These are phyloP conservation scores for Cryptosporidium sp. DNA, from an alignment of 169 alveolate genomes.

Conservation along the genomic window DNA sequence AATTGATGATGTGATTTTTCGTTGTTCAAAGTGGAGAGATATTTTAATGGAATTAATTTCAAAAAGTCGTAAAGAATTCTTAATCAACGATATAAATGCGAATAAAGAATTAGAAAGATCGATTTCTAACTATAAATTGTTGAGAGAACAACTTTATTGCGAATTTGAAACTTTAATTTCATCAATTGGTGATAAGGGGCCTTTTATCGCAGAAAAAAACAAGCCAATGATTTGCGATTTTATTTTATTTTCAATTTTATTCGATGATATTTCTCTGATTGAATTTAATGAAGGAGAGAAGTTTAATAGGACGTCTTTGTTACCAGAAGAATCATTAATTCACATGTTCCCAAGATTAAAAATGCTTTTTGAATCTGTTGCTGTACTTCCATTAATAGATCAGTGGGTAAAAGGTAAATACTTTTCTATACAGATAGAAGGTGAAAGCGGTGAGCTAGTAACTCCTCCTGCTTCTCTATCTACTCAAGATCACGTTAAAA, in stretches of 20 bases:
- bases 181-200: conserved; percentile 65
- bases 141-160: conserved; percentile 63
- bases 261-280: conserved; percentile 44
- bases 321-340: conserved; percentile 53
- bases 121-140: conserved; percentile 17
- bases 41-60: conserved; percentile 61
- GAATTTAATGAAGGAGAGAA: conserved; percentile 20
- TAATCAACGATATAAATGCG: neutral
- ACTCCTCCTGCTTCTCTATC: neutral
- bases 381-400: conserved; percentile 40
- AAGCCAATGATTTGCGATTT: conserved; percentile 74
- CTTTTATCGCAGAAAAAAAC: conserved; percentile 64
- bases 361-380: conserved; percentile 29
- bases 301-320: conserved; percentile 15
- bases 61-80: neutral
- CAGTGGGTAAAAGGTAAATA: conserved; percentile 72
- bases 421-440: conserved; percentile 29
- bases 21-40: conserved; percentile 72
- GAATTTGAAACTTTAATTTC: conserved; percentile 63
- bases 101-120: neutral
- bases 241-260: conserved; percentile 53
- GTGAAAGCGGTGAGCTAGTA: conserved; percentile 3
- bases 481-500: neutral
- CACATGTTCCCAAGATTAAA: conserved; percentile 64
- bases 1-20: conserved; percentile 51